Evolutionary conservation across 2,329 filamentous ascomycete species (phyloP).

Genomic region (Penicillium sp.): DNA sequence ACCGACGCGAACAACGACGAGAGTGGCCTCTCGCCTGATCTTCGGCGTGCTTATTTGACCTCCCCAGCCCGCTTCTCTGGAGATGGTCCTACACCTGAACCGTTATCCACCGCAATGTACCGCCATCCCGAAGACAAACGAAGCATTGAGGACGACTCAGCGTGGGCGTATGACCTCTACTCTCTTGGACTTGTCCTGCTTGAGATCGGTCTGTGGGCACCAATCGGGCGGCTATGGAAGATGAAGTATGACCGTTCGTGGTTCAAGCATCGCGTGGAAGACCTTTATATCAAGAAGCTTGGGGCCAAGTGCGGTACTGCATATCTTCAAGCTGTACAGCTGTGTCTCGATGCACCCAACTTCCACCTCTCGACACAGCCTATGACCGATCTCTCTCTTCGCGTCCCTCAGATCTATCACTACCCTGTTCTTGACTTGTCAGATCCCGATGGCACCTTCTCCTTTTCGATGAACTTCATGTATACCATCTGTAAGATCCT

Average conservation of each 20-base stretch:
- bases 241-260: constrained; percentile 57
- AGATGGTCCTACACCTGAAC: constrained; percentile 45
- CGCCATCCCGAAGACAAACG: constrained; percentile 52
- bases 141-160: constrained; percentile 34
- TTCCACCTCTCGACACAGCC: constrained; percentile 41
- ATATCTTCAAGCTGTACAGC: constrained; percentile 58
- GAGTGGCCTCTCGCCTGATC: constrained; percentile 37
- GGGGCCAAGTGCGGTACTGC: constrained; percentile 59
- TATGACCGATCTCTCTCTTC: constrained; percentile 38
- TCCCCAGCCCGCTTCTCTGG: constrained; percentile 56
- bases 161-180: constrained; percentile 53
- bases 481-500: constrained; percentile 41
- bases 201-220: constrained; percentile 61
- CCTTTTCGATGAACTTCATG: constrained; percentile 43
- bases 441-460: constrained; percentile 38
- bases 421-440: constrained; percentile 42
- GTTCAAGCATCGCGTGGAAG: constrained; percentile 60
- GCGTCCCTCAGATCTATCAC: constrained; percentile 39
- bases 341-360: constrained; percentile 57
- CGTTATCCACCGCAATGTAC: constrained; percentile 54
- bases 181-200: constrained; percentile 57
- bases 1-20: constrained; percentile 33
- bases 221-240: constrained; percentile 59
- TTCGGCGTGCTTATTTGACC: constrained; percentile 54
- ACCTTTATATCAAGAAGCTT: constrained; percentile 57